Evolutionary conservation across 202 grass and related monocot species (phyloP).

Genomic region (Panicum hallii): DNA sequence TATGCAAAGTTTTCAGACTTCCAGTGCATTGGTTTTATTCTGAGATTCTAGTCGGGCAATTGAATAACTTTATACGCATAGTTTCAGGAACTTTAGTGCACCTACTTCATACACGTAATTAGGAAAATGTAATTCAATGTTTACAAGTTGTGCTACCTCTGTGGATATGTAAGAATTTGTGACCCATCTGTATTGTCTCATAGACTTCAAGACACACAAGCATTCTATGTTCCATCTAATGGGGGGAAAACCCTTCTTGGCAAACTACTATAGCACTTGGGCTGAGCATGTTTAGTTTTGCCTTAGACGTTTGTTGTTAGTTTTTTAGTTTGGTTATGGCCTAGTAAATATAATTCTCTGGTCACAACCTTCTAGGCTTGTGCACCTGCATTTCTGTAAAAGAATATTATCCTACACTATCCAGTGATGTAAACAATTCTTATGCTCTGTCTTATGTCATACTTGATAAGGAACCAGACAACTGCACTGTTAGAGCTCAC

Average conservation of each 20-base stretch:
- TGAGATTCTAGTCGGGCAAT: background rate
- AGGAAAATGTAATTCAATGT: background rate
- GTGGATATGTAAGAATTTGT: background rate
- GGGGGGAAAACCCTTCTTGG: background rate
- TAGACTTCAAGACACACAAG: background rate
- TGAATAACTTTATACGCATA: background rate
- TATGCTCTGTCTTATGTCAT: background rate
- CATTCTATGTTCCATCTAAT: background rate
- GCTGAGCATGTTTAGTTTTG: background rate
- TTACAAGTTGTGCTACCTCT: background rate
- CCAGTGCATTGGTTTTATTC: background rate
- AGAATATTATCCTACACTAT: background rate
- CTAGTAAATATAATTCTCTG: background rate
- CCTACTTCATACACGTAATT: background rate
- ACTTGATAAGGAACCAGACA: slow-evolving; percentile 21
- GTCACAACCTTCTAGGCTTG: background rate
- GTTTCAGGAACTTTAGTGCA: background rate
- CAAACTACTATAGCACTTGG: background rate
- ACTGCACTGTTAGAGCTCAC: background rate
- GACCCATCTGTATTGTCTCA: background rate
- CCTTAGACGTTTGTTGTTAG: background rate
- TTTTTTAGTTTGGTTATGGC: background rate
- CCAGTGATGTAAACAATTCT: background rate
- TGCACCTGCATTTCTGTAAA: background rate
- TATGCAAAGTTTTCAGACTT: background rate